These are phyloP conservation scores for Anthoceros angustus DNA, from an alignment of 225 moss, liverwort and hornwort species.

Conservation along the genomic window DNA sequence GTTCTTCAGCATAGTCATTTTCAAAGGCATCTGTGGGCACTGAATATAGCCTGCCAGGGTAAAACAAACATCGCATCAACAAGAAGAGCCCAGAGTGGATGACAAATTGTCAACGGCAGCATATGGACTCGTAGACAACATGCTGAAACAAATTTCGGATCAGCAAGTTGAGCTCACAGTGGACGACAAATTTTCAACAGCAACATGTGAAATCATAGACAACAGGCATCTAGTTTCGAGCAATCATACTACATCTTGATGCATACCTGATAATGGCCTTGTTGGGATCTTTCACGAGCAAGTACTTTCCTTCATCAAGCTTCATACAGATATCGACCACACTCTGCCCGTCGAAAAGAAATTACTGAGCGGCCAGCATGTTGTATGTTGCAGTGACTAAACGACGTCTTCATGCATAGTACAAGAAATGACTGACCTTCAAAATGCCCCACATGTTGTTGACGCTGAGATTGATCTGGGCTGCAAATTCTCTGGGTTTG, in stretches of 20 bases:
- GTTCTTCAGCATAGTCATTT: conserved; percentile 94
- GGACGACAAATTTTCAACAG: neutral
- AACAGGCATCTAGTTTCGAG: neutral
- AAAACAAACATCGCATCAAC: conserved; percentile 6
- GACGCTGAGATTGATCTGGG: conserved; percentile 93
- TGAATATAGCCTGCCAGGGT: conserved; percentile 60
- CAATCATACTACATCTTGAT: neutral
- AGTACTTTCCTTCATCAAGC: conserved; percentile 95
- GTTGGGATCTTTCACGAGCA: conserved; percentile 96
- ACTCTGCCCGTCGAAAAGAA: conserved; percentile 31
- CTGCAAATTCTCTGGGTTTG: conserved; percentile 94
- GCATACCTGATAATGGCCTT: conserved; percentile 77
- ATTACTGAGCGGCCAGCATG: neutral
- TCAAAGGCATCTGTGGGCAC: conserved; percentile 92
- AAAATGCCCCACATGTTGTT: conserved; percentile 99
- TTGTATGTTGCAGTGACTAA: neutral
- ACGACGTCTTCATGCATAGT: neutral
- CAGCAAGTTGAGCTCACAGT: too few species aligned
- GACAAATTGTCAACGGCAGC: neutral
- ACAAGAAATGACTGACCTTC: conserved; percentile 29
- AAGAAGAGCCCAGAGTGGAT: too few species aligned
- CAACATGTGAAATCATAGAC: neutral
- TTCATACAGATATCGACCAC: conserved; percentile 96
- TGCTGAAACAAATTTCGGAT: too few species aligned
- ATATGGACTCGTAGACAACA: neutral